phyloP scores from a whole-genome alignment of 768 basidiomycete genomes.

The Mrakia blollopis region DNA sequence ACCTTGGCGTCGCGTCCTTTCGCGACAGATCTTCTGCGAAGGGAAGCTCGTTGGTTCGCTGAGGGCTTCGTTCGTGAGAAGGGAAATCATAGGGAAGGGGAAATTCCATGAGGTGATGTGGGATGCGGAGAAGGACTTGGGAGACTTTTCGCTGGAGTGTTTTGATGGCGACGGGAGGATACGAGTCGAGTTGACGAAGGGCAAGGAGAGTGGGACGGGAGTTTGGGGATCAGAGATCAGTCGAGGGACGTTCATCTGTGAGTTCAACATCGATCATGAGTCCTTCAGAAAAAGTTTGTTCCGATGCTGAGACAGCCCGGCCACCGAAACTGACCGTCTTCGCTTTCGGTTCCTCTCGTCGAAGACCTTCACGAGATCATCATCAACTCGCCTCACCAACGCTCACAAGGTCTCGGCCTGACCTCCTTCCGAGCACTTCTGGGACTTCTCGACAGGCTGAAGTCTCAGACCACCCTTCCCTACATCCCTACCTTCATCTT shows the following conservation, averaged over 20 bases:
- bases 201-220: neutral
- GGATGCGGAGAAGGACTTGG: neutral
- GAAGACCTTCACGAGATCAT: neutral
- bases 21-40: neutral
- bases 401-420: neutral
- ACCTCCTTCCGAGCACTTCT: neutral
- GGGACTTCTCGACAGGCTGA: neutral
- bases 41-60: neutral
- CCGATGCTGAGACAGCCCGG: no score
- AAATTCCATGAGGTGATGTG: neutral
- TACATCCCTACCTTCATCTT: constrained; percentile 7
- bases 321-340: neutral
- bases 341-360: neutral
- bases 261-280: neutral
- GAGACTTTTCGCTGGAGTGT: neutral
- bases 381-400: neutral
- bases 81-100: neutral
- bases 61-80: neutral
- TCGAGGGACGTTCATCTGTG: constrained; percentile 1
- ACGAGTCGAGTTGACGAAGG: neutral
- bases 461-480: neutral
- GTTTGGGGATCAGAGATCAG: neutral
- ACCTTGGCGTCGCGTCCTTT: constrained; percentile 11
- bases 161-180: constrained; percentile 11
- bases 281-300: no score